phyloP scores from a whole-genome alignment of 257 asterid genomes.

The Asclepias syriaca region DNA sequence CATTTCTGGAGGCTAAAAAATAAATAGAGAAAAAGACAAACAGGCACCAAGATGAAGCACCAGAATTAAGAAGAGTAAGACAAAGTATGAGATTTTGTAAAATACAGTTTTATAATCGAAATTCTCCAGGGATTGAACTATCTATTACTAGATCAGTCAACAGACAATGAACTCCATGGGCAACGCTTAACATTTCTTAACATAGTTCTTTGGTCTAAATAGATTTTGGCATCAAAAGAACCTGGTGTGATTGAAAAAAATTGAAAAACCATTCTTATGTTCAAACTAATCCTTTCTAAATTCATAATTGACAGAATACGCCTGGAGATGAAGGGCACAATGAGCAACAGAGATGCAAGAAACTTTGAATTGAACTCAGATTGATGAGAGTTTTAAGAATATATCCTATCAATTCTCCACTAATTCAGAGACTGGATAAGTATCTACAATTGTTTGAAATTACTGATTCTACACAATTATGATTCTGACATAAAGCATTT shows the following conservation, averaged over 20 bases:
- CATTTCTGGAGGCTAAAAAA: neutral
- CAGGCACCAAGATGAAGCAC: neutral
- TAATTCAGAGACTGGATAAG: neutral
- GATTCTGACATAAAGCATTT: neutral
- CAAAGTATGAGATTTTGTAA: neutral
- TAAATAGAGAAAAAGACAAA: neutral
- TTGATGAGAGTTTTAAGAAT: neutral
- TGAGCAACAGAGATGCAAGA: neutral
- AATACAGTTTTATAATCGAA: neutral
- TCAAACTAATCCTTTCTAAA: neutral
- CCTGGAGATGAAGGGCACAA: neutral
- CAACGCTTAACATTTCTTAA: neutral
- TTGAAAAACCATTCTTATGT: neutral
- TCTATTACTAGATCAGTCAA: neutral
- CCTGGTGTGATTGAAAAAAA: neutral
- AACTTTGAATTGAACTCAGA: neutral
- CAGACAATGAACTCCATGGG: neutral
- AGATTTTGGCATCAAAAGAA: neutral
- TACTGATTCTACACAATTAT: neutral
- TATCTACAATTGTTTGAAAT: neutral
- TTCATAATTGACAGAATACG: neutral
- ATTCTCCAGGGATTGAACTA: neutral
- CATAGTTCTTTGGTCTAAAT: neutral
- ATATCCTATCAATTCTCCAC: neutral
- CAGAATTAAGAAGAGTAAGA: neutral